A percentile compares a stretch with the other conserved stretches of the same genome.
phyloP scores from a whole-genome alignment of 2,329 filamentous ascomycete genomes.

The Neoarthrinium moseri region DNA sequence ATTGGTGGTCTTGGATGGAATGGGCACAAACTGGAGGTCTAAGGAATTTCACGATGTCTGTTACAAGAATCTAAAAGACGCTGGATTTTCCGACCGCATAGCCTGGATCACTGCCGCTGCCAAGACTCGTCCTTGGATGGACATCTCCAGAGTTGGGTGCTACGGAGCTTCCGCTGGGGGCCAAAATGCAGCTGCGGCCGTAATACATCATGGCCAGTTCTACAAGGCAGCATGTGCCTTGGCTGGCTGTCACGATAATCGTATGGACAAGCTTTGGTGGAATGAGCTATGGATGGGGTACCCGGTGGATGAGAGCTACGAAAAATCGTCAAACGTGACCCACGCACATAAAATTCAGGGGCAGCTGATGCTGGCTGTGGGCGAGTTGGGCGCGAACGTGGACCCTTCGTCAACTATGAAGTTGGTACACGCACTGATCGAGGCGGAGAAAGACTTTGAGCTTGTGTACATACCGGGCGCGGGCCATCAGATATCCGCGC shows the following conservation, averaged over 20 bases:
- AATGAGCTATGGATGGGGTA: slow-evolving; percentile 7
- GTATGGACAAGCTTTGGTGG: slow-evolving; percentile 3
- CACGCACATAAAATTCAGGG: background rate
- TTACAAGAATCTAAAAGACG: slow-evolving; percentile 7
- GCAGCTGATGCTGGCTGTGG: background rate
- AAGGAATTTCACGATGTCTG: slow-evolving; percentile 4
- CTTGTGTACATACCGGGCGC: slow-evolving; percentile 1
- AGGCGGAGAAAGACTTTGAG: background rate
- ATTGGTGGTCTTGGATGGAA: background rate
- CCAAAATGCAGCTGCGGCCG: slow-evolving; percentile 4
- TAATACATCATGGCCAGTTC: background rate
- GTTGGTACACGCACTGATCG: background rate
- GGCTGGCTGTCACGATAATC: background rate
- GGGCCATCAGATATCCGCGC: background rate
- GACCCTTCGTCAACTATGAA: background rate
- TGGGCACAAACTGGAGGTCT: slow-evolving; percentile 5
- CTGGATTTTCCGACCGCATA: background rate
- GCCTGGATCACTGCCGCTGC: slow-evolving; percentile 3
- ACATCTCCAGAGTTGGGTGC: background rate
- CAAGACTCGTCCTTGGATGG: slow-evolving; percentile 2
- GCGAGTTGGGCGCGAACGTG: slow-evolving; percentile 1
- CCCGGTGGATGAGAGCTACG: slow-evolving; percentile 1
- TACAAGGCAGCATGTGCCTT: slow-evolving; percentile 1
- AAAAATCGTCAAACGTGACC: background rate
- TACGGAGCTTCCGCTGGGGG: background rate